Conservation (phyloP, 2,329 filamentous ascomycete genomes). For the Pseudopyrenochaeta lycopersici region DNA sequence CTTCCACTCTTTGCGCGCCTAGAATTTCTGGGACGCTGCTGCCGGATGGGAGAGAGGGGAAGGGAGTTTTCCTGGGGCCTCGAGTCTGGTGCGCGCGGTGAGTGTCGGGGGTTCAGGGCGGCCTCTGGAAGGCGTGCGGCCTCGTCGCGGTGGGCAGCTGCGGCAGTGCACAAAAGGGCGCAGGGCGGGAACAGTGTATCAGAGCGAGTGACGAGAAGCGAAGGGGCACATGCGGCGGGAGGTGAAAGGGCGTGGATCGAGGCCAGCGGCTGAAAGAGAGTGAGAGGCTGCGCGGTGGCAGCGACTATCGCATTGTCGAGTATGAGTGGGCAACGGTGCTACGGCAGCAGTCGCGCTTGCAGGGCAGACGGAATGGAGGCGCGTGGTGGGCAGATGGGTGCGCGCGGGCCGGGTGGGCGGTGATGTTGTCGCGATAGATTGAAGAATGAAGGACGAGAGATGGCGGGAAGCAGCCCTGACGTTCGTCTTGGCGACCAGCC, state of each 20-base stretch:
- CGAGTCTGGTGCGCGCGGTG: background rate
- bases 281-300: conserved; percentile 4
- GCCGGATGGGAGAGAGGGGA: background rate
- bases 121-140: conserved; percentile 1
- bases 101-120: background rate
- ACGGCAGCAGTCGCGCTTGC: conserved; percentile 20
- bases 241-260: conserved; percentile 19
- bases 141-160: conserved; percentile 1
- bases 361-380: conserved; percentile 1
- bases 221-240: conserved; percentile 6
- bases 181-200: background rate
- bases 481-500: conserved; percentile 6
- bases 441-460: conserved; percentile 17
- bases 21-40: background rate
- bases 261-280: conserved; percentile 17
- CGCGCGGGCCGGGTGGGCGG: conserved; percentile 8
- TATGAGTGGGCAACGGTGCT: conserved; percentile 2
- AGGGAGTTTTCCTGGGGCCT: no score
- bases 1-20: conserved; percentile 23
- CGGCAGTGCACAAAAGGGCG: background rate
- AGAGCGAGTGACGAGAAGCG: conserved; percentile 10
- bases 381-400: conserved; percentile 8
- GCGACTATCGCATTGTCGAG: conserved; percentile 16
- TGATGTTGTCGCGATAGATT: conserved; percentile 13
- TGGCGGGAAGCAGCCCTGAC: conserved; percentile 14